Percentiles rank a stretch among this genome's conserved stretches.
Evolutionary conservation across 257 asterid genomes (phyloP).

Genomic region (Solanum dulcamara): DNA sequence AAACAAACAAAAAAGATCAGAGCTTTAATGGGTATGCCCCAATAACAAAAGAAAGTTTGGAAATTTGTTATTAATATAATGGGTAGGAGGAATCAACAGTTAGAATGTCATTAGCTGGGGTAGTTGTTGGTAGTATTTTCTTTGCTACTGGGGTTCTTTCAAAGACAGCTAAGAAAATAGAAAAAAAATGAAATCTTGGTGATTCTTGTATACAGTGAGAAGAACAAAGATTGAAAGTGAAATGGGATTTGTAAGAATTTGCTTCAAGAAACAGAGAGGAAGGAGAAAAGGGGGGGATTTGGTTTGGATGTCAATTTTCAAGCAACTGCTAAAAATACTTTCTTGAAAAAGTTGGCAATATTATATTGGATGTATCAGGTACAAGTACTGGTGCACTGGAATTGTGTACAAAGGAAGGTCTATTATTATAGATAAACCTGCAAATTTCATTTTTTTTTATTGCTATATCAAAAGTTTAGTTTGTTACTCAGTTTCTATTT

Average conservation of each 20-base stretch:
- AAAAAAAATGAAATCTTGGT: constrained; percentile 6
- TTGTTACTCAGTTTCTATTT: too few relatives aligned
- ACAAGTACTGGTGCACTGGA: neutral
- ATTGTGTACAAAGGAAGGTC: neutral
- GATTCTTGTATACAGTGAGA: neutral
- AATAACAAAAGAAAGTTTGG: neutral
- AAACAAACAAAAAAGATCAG: neutral
- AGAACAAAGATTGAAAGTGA: constrained; percentile 1
- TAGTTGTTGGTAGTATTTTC: constrained; percentile 30
- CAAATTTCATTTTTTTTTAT: neutral
- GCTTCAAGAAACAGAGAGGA: constrained; percentile 25
- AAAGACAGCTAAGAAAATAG: neutral
- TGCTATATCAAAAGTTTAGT: too few relatives aligned
- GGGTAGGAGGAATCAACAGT: constrained; percentile 20
- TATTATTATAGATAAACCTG: neutral
- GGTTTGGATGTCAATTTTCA: constrained; percentile 16
- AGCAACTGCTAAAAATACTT: constrained; percentile 3
- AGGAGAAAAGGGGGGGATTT: neutral
- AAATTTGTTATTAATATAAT: neutral
- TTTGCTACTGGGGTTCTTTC: constrained; percentile 32
- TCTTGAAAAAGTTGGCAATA: neutral
- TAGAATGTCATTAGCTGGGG: constrained; percentile 37
- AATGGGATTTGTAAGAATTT: constrained; percentile 11
- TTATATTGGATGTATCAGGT: neutral
- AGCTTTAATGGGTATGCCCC: neutral